phyloP scores from a whole-genome alignment of 1,284 basidiomycete genomes.

The Abortiporus biennis region DNA sequence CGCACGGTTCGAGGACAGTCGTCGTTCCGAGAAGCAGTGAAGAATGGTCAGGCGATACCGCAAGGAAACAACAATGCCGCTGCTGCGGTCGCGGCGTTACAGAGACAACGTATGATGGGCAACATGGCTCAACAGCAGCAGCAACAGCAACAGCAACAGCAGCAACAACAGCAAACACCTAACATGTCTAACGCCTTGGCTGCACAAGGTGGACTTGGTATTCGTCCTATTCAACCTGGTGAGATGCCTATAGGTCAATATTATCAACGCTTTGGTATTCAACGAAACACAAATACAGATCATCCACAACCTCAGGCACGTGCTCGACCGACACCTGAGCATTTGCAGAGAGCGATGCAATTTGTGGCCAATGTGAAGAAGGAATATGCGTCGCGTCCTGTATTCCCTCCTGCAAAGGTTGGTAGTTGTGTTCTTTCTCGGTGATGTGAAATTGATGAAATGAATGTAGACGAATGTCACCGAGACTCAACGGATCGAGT shows the following conservation, averaged over 20 bases:
- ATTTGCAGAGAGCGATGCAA: too few relatives aligned
- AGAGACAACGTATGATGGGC: slow-evolving; percentile 1
- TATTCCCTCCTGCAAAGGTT: too few relatives aligned
- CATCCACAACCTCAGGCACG: slow-evolving; percentile 25
- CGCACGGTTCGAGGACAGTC: slow-evolving; percentile 33
- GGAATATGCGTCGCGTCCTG: too few relatives aligned
- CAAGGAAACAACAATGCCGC: too few relatives aligned
- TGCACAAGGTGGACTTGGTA: background rate
- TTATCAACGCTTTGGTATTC: slow-evolving; percentile 10
- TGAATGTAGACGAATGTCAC: too few relatives aligned
- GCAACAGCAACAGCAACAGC: slow-evolving; percentile 2
- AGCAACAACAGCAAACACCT: slow-evolving; percentile 2
- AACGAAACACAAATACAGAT: background rate
- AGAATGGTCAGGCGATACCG: slow-evolving; percentile 6
- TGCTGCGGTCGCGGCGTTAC: slow-evolving; percentile 4
- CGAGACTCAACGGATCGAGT: too few relatives aligned
- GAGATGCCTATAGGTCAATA: background rate
- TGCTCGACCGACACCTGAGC: too few relatives aligned
- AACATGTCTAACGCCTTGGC: background rate
- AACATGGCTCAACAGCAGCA: background rate
- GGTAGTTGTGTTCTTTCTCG: too few relatives aligned
- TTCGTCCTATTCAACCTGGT: background rate
- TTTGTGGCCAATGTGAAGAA: too few relatives aligned
- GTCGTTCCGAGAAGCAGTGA: slow-evolving; percentile 28
- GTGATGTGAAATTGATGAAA: too few relatives aligned